phyloP scores from a whole-genome alignment of 176 grass and related monocot species.

The Cymbopogon citratus region DNA sequence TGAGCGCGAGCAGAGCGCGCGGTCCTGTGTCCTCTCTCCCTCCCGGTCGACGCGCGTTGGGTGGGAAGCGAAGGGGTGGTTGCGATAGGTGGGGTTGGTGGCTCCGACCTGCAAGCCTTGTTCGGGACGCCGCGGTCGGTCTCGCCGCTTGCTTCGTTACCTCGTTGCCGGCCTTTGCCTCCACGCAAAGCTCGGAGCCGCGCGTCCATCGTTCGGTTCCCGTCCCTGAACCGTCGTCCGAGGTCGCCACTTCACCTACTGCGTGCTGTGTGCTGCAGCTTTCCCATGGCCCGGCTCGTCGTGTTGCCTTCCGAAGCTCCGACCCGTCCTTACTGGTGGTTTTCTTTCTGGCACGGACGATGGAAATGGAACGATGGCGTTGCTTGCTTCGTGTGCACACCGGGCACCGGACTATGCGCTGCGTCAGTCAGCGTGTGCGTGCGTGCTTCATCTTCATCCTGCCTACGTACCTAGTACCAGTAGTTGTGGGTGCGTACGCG shows the following conservation, averaged over 20 bases:
- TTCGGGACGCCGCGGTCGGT: conserved; percentile 16
- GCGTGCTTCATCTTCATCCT: no score
- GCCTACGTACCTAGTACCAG: background rate
- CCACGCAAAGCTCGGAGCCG: conserved; percentile 35
- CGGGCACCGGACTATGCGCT: no score
- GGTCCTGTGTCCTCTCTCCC: background rate
- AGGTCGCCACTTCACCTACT: background rate
- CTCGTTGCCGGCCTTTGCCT: conserved; percentile 41
- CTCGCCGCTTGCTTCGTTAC: background rate
- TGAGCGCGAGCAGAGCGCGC: background rate
- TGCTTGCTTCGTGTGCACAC: no score
- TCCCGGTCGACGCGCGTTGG: background rate
- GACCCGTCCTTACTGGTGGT: no score
- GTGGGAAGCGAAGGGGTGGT: background rate
- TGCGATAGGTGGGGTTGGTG: conserved; percentile 22
- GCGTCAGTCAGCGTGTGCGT: no score
- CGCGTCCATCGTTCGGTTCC: no score
- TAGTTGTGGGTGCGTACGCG: background rate
- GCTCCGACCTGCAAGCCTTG: conserved; percentile 30
- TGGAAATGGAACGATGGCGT: no score
- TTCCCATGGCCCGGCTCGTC: no score
- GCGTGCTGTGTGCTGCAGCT: background rate
- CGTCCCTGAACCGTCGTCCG: background rate
- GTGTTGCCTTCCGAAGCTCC: no score
- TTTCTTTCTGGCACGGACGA: background rate